Evolutionary conservation across 73 alveolate species (phyloP).

Genomic region (Tetrahymena thermophila): DNA sequence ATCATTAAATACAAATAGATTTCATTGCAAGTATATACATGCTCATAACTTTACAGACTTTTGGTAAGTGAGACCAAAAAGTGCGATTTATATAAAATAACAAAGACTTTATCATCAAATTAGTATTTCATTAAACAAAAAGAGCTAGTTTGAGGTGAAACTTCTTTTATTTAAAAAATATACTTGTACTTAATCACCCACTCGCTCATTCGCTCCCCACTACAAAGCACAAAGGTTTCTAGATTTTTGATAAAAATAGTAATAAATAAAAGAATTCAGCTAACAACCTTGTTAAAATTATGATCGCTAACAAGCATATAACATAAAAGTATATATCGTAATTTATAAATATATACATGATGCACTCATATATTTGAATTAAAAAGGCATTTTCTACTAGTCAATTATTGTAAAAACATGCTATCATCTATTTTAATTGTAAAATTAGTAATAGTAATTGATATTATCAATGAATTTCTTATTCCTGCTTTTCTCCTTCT

Average conservation of each 20-base stretch:
- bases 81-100: neutral
- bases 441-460: neutral
- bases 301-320: too few relatives aligned
- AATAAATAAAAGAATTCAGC: neutral
- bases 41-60: neutral
- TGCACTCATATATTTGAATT: neutral
- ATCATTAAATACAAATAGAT: too few relatives aligned
- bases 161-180: neutral
- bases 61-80: neutral
- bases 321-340: too few relatives aligned
- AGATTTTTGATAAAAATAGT: neutral
- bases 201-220: neutral
- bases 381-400: neutral
- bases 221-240: too few relatives aligned
- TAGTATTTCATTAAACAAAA: neutral
- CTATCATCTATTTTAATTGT: neutral
- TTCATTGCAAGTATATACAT: neutral
- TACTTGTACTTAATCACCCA: too few relatives aligned
- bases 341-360: neutral
- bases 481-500: neutral
- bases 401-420: neutral
- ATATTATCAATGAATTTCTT: too few relatives aligned
- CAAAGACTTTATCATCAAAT: neutral
- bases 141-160: neutral
- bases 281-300: neutral